Percentiles rank a stretch among this genome's conserved stretches.
These are phyloP conservation scores for Aspergillus hancockii DNA, from an alignment of 495 filamentous ascomycete genomes.

Conservation along the genomic window DNA sequence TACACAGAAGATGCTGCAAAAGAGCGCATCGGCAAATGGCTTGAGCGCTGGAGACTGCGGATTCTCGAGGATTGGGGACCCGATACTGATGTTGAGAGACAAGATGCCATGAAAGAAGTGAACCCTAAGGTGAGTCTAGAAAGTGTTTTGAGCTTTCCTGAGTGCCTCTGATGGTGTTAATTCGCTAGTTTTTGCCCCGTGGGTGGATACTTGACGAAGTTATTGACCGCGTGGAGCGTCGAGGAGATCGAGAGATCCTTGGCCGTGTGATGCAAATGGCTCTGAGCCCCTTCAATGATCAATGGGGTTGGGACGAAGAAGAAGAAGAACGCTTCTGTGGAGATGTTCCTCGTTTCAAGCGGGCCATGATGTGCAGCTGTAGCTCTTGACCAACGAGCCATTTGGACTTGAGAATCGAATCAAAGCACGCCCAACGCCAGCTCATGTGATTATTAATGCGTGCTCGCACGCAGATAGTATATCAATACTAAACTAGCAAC, in stretches of 20 bases:
- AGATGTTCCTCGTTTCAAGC: constrained; percentile 75
- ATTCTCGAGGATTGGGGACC: constrained; percentile 70
- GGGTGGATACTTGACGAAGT: constrained; percentile 93
- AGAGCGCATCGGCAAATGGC: constrained; percentile 70
- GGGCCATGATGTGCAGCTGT: constrained; percentile 92
- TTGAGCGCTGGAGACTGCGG: constrained; percentile 68
- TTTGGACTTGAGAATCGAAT: not conserved
- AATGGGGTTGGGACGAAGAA: constrained; percentile 66
- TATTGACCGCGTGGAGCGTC: constrained; percentile 82
- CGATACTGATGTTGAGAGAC: constrained; percentile 60
- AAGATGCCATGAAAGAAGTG: constrained; percentile 71
- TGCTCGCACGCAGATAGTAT: not conserved
- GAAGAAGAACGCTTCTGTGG: constrained; percentile 85
- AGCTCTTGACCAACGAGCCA: constrained; percentile 39
- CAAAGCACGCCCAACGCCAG: not conserved
- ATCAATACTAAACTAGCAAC: not conserved
- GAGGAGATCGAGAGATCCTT: constrained; percentile 78
- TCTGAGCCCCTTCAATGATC: constrained; percentile 78
- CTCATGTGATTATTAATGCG: not conserved
- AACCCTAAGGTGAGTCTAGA: constrained; percentile 69
- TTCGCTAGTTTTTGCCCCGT: constrained; percentile 68
- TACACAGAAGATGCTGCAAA: constrained; percentile 60
- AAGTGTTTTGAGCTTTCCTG: not conserved
- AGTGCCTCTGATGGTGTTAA: constrained; percentile 4
- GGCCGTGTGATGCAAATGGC: constrained; percentile 75